phyloP scores from a whole-genome alignment of 768 basidiomycete species.

The Hortiboletus campestris region DNA sequence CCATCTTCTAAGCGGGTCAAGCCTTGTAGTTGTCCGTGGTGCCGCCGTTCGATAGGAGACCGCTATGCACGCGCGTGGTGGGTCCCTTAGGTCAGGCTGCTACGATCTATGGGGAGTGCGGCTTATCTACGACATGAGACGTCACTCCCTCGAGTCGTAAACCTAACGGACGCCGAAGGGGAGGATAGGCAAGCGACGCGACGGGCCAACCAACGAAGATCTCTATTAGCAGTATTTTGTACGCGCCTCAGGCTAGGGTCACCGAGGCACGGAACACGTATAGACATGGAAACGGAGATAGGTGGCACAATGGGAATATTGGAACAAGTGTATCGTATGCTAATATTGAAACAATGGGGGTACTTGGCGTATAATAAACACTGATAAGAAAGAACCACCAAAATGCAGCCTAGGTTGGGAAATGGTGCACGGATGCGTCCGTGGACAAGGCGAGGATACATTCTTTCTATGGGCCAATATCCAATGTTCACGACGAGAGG shows the following conservation, averaged over 20 bases:
- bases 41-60: background rate
- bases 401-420: background rate
- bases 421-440: background rate
- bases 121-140: background rate
- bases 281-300: background rate
- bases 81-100: background rate
- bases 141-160: too few relatives aligned
- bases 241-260: background rate
- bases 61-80: background rate
- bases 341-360: constrained; percentile 18
- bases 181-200: background rate
- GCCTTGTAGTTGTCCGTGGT: background rate
- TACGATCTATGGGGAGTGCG: too few relatives aligned
- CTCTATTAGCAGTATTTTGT: constrained; percentile 1
- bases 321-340: constrained; percentile 8
- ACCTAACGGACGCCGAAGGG: background rate
- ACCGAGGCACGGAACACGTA: background rate
- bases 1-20: background rate
- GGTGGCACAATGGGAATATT: constrained; percentile 9
- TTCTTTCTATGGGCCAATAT: background rate
- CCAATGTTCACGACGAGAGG: background rate
- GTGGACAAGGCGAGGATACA: background rate
- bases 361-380: constrained; percentile 18
- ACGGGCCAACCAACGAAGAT: background rate
- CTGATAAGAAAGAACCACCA: constrained; percentile 16